These are phyloP conservation scores for Edaphochlamys debaryana DNA, from an alignment of 139 green algal species.

Conservation along the genomic window DNA sequence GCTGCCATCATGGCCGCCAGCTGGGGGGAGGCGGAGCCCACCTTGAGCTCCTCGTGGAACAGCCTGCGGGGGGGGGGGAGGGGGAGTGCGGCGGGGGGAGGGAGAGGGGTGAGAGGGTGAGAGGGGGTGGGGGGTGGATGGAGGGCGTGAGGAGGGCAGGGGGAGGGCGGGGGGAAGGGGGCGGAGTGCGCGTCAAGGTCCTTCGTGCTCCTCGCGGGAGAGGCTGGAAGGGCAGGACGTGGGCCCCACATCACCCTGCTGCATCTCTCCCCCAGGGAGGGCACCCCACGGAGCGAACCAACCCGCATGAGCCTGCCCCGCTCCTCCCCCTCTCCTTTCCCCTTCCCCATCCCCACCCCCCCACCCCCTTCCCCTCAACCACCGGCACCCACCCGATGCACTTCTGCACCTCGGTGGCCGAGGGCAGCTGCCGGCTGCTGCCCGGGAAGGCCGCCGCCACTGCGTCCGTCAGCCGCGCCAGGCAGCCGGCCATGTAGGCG, in stretches of 20 bases:
- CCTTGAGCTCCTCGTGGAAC: constrained; percentile 89
- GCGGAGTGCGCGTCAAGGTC: too few species aligned
- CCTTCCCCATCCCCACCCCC: too few species aligned
- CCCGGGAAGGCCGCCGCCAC: constrained; percentile 80
- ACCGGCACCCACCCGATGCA: constrained; percentile 66
- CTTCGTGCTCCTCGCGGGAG: too few species aligned
- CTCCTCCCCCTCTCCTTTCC: too few species aligned
- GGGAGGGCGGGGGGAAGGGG: neutral
- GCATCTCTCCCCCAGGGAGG: too few species aligned
- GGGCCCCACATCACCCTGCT: too few species aligned
- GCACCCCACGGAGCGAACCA: too few species aligned
- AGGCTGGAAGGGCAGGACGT: too few species aligned
- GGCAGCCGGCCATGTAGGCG: constrained; percentile 77
- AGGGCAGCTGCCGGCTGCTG: constrained; percentile 66
- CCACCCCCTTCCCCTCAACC: too few species aligned
- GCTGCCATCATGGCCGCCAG: constrained; percentile 58
- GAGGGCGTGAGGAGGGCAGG: neutral
- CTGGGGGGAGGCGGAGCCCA: constrained; percentile 57
- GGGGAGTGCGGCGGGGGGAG: neutral
- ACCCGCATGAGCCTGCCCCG: too few species aligned
- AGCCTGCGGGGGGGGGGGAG: constrained; percentile 43
- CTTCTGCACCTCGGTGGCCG: constrained; percentile 84
- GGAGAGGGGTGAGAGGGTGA: too few species aligned
- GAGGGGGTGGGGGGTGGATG: neutral
- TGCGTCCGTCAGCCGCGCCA: constrained; percentile 79